Evolutionary conservation across 2,329 filamentous ascomycete genomes (phyloP).

Genomic region (Claviceps pazoutovae): DNA sequence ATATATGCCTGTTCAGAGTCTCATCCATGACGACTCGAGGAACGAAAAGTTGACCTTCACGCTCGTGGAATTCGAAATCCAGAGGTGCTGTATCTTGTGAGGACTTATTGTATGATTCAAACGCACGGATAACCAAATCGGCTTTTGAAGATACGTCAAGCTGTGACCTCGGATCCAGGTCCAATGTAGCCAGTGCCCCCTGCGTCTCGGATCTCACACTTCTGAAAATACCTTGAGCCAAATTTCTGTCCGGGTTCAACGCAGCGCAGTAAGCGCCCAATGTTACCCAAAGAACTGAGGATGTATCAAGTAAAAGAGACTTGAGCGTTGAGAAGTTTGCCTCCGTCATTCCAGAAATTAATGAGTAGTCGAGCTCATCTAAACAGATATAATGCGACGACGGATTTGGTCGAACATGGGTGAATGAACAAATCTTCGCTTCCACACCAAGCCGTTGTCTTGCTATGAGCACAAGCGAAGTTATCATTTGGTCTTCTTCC

Average conservation of each 20-base stretch:
- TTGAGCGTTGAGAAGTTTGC: constrained; percentile 25
- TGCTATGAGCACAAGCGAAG: constrained; percentile 6
- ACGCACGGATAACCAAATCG: constrained; percentile 17
- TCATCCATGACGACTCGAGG: constrained; percentile 15
- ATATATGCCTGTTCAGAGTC: constrained; percentile 10
- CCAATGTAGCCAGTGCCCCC: constrained; percentile 30
- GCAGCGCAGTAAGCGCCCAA: constrained; percentile 24
- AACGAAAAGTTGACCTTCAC: constrained; percentile 15
- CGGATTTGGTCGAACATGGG: constrained; percentile 6
- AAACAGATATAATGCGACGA: constrained; percentile 24
- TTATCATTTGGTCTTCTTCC: constrained; percentile 9
- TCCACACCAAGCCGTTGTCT: constrained; percentile 7
- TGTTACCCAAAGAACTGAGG: constrained; percentile 27
- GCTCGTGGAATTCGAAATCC: constrained; percentile 18
- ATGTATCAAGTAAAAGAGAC: constrained; percentile 19
- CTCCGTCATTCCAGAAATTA: constrained; percentile 25
- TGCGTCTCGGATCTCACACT: constrained; percentile 32
- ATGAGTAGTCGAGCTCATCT: constrained; percentile 28
- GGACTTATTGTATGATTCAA: constrained; percentile 7
- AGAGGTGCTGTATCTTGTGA: constrained; percentile 5
- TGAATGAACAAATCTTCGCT: constrained; percentile 10
- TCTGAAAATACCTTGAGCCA: constrained; percentile 31
- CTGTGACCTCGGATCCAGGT: constrained; percentile 24
- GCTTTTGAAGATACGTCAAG: constrained; percentile 10
- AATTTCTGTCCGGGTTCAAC: constrained; percentile 25